phyloP scores from a whole-genome alignment of 2,329 filamentous ascomycete genomes.

The Dichotomopilus funicola region DNA sequence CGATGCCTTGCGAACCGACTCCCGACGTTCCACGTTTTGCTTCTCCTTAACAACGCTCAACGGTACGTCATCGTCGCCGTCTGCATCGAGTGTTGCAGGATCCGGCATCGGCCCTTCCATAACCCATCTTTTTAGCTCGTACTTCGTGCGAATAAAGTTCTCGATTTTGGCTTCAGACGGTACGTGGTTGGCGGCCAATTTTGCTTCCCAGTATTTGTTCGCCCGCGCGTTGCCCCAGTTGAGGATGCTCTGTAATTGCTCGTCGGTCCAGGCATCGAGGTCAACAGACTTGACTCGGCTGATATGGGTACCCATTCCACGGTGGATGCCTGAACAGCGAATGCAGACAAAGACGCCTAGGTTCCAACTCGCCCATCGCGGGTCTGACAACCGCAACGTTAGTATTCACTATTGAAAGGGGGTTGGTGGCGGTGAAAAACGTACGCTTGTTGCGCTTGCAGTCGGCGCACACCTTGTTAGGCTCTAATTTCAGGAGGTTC shows the following conservation, averaged over 20 bases:
- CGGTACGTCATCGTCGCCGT: constrained; percentile 77
- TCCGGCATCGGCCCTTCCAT: constrained; percentile 96
- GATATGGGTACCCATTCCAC: constrained; percentile 98
- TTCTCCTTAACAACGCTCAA: constrained; percentile 60
- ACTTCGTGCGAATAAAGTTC: constrained; percentile 99
- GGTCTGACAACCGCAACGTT: constrained; percentile 51
- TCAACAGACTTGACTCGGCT: constrained; percentile 97
- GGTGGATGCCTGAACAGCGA: constrained; percentile 95
- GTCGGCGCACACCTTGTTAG: constrained; percentile 95
- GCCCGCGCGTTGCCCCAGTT: constrained; percentile 94
- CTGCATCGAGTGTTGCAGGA: constrained; percentile 75
- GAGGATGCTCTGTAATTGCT: constrained; percentile 88
- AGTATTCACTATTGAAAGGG: background rate
- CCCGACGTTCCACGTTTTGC: constrained; percentile 55
- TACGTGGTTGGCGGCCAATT: constrained; percentile 81
- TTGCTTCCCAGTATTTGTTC: constrained; percentile 98
- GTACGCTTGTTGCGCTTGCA: constrained; percentile 98
- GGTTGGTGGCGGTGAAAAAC: constrained; percentile 28
- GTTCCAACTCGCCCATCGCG: constrained; percentile 99
- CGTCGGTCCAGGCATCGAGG: constrained; percentile 96
- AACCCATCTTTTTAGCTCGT: constrained; percentile 98
- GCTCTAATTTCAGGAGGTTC: constrained; percentile 85
- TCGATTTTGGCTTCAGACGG: constrained; percentile 98
- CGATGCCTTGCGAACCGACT: constrained; percentile 55
- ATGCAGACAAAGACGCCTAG: constrained; percentile 96